Percentiles rank a stretch among this genome's conserved stretches.
These are phyloP conservation scores for Immersiporthe knoxdaviesiana DNA, from an alignment of 2,329 filamentous ascomycete genomes.

Conservation along the genomic window DNA sequence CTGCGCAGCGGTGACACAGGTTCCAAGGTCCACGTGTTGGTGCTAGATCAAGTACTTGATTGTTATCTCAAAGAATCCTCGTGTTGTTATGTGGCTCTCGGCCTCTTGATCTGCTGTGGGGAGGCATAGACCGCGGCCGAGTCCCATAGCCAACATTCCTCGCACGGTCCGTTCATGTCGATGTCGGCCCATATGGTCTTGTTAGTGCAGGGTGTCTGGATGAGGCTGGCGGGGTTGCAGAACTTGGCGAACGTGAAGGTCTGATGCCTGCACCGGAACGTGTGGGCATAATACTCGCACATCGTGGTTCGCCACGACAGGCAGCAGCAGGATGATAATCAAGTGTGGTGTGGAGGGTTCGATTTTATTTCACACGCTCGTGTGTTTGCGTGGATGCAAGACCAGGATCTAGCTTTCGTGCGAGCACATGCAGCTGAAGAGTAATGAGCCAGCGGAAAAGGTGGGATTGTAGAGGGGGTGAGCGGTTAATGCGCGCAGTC, in stretches of 20 bases:
- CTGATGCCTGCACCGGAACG: constrained; percentile 42
- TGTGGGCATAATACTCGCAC: constrained; percentile 46
- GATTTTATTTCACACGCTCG: neutral
- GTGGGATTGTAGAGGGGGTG: neutral
- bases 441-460: neutral
- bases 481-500: neutral
- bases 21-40: neutral
- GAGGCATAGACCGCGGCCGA: constrained; percentile 30
- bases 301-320: constrained; percentile 31
- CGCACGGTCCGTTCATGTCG: constrained; percentile 41
- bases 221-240: constrained; percentile 41
- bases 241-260: constrained; percentile 42
- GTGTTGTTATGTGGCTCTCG: neutral
- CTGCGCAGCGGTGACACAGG: neutral
- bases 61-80: neutral
- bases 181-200: constrained; percentile 44
- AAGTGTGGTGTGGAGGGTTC: neutral
- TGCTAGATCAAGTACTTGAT: neutral
- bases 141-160: constrained; percentile 40
- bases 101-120: constrained; percentile 1
- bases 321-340: neutral
- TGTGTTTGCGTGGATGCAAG: neutral
- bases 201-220: constrained; percentile 42
- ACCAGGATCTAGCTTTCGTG: neutral
- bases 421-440: neutral